Percentiles rank a stretch among this genome's conserved stretches.
phyloP scores from a whole-genome alignment of 1,139 yeast species.

The Pichia sp. region DNA sequence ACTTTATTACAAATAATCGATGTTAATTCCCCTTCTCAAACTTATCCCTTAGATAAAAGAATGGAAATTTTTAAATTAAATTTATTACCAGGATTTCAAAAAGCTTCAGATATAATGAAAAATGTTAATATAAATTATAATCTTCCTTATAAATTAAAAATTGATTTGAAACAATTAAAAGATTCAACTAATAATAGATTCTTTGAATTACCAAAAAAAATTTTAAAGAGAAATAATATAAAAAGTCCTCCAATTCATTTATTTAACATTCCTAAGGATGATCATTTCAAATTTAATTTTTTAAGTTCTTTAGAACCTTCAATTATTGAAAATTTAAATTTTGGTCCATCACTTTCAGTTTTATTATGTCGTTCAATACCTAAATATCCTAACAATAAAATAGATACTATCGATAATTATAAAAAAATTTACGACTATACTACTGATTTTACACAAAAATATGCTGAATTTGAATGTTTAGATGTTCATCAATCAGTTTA shows the following conservation, averaged over 20 bases:
- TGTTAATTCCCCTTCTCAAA: conserved; percentile 35
- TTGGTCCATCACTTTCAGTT: conserved; percentile 23
- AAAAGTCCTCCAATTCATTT: conserved; percentile 28
- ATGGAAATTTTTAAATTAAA: conserved; percentile 48
- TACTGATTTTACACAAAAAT: conserved; percentile 24
- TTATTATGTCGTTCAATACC: conserved; percentile 25
- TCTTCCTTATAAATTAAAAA: conserved; percentile 27
- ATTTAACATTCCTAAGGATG: conserved; percentile 30
- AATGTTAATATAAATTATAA: conserved; percentile 28
- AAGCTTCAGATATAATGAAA: conserved; percentile 3
- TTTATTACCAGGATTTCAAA: conserved; percentile 49
- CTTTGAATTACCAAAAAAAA: conserved; percentile 23
- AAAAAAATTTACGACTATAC: conserved; percentile 29
- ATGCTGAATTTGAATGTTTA: conserved; percentile 38
- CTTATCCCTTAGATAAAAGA: conserved; percentile 46
- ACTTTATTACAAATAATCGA: conserved; percentile 59
- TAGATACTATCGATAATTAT: conserved; percentile 7
- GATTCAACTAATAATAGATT: conserved; percentile 27
- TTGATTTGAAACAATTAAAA: conserved; percentile 31
- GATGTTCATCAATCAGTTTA: conserved; percentile 35
- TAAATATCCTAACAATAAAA: conserved; percentile 6
- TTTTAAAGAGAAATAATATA: conserved; percentile 16
- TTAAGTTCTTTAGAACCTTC: conserved; percentile 27
- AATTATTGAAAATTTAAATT: conserved; percentile 19
- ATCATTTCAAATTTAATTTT: conserved; percentile 25